Evolutionary conservation across 2,329 filamentous ascomycete genomes (phyloP), one percentile per base, ranked within the genome.

Genomic region (Sclerotiophoma versabilis): DNA sequence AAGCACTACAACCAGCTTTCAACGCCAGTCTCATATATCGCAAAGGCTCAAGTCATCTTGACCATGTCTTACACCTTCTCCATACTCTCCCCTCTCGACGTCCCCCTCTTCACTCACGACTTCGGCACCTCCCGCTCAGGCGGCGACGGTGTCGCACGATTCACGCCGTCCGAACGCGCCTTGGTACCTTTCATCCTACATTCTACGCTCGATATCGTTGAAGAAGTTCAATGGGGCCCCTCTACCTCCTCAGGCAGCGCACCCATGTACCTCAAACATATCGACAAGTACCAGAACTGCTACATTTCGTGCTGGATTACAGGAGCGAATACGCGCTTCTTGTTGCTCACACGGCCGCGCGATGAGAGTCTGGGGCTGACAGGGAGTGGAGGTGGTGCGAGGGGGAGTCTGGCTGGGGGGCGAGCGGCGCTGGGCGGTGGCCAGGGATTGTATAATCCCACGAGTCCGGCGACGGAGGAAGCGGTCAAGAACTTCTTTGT

Each of bases 131-230:
- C 92, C 33, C 97, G 97, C 77, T 89, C 92, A 68, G 93, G 93
- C 78, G 93, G 93, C 73, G 95, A 98, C 81, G 95, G 95, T 66
- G 83, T 92, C 73, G 85, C 93, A 57, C 90, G 91, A 71, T 98
- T 97, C 81, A 86, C 85, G 54, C 91, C 96, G 62, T 88, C 96
- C 70, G 90, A 93, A 49, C 87, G 91, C 60, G 91, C 96, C 76
- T 89, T 97, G 83, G 97, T 97, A 79, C 95, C 97, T 76, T 98
- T 99, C 80, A 92, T 98, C 72, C 87, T 96, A 26, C 93, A 99
- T 79, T 93, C 91, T 65, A 91, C 91, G 63, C 81, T 99, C 52
- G 95, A 99, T 75, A 91, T 98, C 38, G 90, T 96, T 45, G 95
- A 99, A 79, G 95, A 99, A 77, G 87, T 93, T 25, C 95, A 98